Conservation (phyloP, 495 filamentous ascomycete genomes). For the Penicillium daleae region DNA sequence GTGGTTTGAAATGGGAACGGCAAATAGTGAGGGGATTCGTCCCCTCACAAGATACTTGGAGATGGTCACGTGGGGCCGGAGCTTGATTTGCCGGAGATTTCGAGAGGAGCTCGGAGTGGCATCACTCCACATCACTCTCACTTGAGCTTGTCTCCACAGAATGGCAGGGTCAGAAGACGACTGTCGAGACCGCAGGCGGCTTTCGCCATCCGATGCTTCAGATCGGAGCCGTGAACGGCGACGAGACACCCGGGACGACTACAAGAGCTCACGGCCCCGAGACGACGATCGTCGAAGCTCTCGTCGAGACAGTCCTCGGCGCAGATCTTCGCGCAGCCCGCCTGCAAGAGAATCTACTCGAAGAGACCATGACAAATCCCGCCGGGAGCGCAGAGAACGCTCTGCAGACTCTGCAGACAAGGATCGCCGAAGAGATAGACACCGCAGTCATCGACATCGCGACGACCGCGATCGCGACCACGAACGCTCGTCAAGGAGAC, state of each 20-base stretch:
- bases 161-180: conserved; percentile 34
- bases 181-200: conserved; percentile 25
- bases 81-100: conserved; percentile 13
- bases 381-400: conserved; percentile 35
- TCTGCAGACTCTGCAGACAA: conserved; percentile 28
- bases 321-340: conserved; percentile 39
- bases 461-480: conserved; percentile 31
- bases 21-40: neutral
- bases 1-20: conserved; percentile 3
- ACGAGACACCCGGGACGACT: conserved; percentile 29
- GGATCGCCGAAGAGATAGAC: conserved; percentile 35
- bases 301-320: conserved; percentile 32
- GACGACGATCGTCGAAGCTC: conserved; percentile 37
- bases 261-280: conserved; percentile 37
- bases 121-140: neutral
- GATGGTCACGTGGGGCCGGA: conserved; percentile 30
- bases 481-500: conserved; percentile 31
- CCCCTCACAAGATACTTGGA: conserved; percentile 11
- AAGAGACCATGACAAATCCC: conserved; percentile 30
- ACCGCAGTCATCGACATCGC: conserved; percentile 37
- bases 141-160: neutral
- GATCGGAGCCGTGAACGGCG: conserved; percentile 32
- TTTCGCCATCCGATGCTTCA: conserved; percentile 27
- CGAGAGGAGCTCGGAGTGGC: conserved; percentile 8
- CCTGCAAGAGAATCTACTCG: conserved; percentile 25